Evolutionary conservation across 2,329 filamentous ascomycete species (phyloP).

Genomic region (Hypomyces rosellus): DNA sequence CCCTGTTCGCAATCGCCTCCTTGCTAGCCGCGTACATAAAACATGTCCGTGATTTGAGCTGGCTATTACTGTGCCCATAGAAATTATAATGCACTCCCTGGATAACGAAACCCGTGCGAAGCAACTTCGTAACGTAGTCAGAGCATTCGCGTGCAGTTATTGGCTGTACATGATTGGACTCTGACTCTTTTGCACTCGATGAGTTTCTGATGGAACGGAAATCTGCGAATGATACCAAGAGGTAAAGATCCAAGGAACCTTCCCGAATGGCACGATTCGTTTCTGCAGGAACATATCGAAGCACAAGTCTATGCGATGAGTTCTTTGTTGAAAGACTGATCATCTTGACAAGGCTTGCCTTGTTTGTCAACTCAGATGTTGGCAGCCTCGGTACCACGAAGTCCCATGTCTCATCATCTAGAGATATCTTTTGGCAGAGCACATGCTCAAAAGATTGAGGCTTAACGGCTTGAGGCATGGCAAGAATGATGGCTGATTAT

Average conservation of each 20-base stretch:
- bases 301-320: conserved; percentile 18
- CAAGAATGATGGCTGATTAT: not conserved
- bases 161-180: conserved; percentile 12
- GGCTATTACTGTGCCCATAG: conserved; percentile 38
- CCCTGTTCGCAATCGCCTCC: conserved; percentile 25
- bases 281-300: conserved; percentile 21
- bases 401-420: conserved; percentile 7
- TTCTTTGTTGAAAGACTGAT: conserved; percentile 6
- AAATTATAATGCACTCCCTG: conserved; percentile 33
- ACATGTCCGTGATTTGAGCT: conserved; percentile 36
- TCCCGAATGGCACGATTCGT: conserved; percentile 25
- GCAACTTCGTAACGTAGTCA: conserved; percentile 29
- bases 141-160: conserved; percentile 27
- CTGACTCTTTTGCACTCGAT: not conserved
- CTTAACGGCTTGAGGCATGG: conserved; percentile 1
- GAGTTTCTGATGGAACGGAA: conserved; percentile 21
- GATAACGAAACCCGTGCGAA: conserved; percentile 27
- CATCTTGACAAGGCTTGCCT: conserved; percentile 7
- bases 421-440: conserved; percentile 1
- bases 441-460: conserved; percentile 2
- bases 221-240: conserved; percentile 29
- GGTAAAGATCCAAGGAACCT: conserved; percentile 24
- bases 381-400: conserved; percentile 3
- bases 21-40: conserved; percentile 30
- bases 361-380: conserved; percentile 2